phyloP scores from a whole-genome alignment of 225 moss, liverwort and hornwort species.

The Takakia lepidozioides region DNA sequence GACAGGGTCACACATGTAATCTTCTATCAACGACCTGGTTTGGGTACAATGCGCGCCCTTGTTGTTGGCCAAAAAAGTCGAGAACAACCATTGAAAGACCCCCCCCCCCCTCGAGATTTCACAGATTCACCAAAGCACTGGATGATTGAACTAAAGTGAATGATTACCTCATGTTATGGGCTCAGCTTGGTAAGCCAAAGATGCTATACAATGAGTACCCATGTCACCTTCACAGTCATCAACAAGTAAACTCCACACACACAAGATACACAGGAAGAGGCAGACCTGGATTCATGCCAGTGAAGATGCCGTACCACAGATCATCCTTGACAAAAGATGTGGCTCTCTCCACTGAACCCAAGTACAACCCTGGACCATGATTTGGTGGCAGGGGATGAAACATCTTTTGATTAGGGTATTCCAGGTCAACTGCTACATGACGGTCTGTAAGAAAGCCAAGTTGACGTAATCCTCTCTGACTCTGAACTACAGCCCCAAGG shows the following conservation, averaged over 20 bases:
- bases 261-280: background rate
- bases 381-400: conserved; percentile 26
- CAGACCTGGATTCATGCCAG: conserved; percentile 21
- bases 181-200: background rate
- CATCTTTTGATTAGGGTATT: conserved; percentile 20
- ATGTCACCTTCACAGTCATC: background rate
- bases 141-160: no score
- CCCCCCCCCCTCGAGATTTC: no score
- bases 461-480: conserved; percentile 10
- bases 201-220: background rate
- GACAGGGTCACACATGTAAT: no score
- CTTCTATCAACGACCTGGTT: no score
- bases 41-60: no score
- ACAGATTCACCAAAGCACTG: no score
- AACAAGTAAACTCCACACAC: background rate
- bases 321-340: conserved; percentile 24
- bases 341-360: conserved; percentile 26
- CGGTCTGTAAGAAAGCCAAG: conserved; percentile 25
- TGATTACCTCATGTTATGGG: no score
- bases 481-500: conserved; percentile 17
- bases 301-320: conserved; percentile 22
- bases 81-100: no score
- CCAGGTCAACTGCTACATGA: conserved; percentile 25
- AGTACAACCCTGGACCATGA: conserved; percentile 23
- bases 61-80: no score